These are phyloP conservation scores for Aspergillus affinis DNA, from an alignment of 495 filamentous ascomycete genomes.

Conservation along the genomic window DNA sequence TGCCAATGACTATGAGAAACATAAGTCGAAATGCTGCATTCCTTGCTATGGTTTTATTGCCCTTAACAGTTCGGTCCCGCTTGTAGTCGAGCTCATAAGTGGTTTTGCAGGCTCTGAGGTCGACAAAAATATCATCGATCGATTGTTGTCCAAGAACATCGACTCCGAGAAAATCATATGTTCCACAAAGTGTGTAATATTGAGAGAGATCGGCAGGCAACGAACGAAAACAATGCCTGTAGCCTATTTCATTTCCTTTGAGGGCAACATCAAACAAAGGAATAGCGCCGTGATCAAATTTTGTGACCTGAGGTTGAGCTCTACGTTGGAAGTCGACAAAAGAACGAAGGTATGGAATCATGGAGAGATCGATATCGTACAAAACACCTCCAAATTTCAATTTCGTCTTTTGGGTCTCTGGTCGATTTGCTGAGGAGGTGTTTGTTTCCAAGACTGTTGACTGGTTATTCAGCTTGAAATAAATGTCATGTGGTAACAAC, in stretches of 20 bases:
- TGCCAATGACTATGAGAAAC: not conserved
- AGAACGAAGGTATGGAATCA: not conserved
- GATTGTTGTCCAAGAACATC: not conserved
- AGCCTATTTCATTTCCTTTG: not conserved
- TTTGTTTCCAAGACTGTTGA: not conserved
- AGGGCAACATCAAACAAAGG: conserved; percentile 1
- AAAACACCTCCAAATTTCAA: not conserved
- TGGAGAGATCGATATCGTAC: conserved; percentile 2
- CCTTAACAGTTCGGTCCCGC: not conserved
- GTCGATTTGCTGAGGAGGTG: not conserved
- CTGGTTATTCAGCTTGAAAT: conserved; percentile 7
- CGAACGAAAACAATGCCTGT: not conserved
- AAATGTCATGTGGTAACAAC: conserved; percentile 37
- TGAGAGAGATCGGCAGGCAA: not conserved
- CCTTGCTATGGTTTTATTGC: not conserved
- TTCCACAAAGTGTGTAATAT: conserved; percentile 1
- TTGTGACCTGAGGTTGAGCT: not conserved
- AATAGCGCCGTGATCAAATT: not conserved
- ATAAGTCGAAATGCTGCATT: not conserved
- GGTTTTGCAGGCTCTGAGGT: conserved; percentile 1
- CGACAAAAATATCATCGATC: conserved; percentile 2
- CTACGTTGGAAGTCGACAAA: not conserved
- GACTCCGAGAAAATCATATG: conserved; percentile 1
- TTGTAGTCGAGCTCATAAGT: conserved; percentile 1
- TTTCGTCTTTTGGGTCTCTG: not conserved